Conservation (phyloP, 306 rosid genomes). For the Quercus berberidifolia region DNA sequence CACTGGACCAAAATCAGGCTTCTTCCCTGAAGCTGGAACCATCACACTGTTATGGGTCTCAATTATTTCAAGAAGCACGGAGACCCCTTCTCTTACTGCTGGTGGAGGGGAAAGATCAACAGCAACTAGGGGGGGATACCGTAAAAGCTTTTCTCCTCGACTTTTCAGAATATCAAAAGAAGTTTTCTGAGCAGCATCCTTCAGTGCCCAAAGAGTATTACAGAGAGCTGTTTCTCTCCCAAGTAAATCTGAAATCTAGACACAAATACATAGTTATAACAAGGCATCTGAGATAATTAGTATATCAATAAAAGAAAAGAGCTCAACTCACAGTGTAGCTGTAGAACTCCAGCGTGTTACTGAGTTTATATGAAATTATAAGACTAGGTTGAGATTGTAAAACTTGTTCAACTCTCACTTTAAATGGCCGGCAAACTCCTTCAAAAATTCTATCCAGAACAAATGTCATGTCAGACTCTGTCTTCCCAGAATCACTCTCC, state of each 20-base stretch:
- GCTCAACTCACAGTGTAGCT: conserved; percentile 77
- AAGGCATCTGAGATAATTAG: neutral
- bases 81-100: conserved; percentile 97
- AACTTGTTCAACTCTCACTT: conserved; percentile 98
- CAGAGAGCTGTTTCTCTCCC: conserved; percentile 89
- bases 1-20: conserved; percentile 80
- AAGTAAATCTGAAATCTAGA: conserved; percentile 85
- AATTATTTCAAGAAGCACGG: conserved; percentile 86
- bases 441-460: conserved; percentile 97
- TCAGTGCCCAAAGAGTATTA: conserved; percentile 77
- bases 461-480: conserved; percentile 73
- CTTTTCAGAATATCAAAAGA: conserved; percentile 85
- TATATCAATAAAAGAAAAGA: neutral
- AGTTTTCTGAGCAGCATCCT: conserved; percentile 91
- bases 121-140: conserved; percentile 91
- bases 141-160: conserved; percentile 89
- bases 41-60: conserved; percentile 79
- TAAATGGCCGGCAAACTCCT: conserved; percentile 98
- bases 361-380: conserved; percentile 85
- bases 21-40: conserved; percentile 77
- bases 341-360: conserved; percentile 87
- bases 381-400: conserved; percentile 94
- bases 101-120: conserved; percentile 95
- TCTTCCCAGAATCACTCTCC: conserved; percentile 55
- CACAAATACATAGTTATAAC: conserved; percentile 24